A percentile compares a stretch with the other conserved stretches of the same genome.
These are phyloP conservation scores for Aspergillus conjunctus DNA, from an alignment of 495 filamentous ascomycete species.

Conservation along the genomic window DNA sequence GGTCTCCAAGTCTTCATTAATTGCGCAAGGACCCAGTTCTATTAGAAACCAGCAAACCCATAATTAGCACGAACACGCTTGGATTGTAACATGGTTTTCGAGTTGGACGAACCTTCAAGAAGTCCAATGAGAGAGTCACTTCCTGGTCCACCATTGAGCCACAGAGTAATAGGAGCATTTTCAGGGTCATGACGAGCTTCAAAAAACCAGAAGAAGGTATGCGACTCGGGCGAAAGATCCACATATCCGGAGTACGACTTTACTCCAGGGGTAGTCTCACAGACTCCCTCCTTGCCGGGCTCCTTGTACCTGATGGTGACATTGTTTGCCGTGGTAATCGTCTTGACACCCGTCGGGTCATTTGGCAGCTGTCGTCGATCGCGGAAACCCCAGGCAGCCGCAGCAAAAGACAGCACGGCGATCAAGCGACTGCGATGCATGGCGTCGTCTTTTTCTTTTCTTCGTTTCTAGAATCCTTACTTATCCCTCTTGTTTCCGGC, in stretches of 20 bases:
- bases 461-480: too few relatives aligned
- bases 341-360: conserved; percentile 56
- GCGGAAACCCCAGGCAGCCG: conserved; percentile 23
- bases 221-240: conserved; percentile 42
- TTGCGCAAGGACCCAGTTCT: conserved; percentile 63
- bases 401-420: conserved; percentile 30
- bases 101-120: conserved; percentile 57
- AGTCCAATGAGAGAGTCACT: conserved; percentile 69
- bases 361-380: conserved; percentile 46
- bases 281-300: conserved; percentile 45
- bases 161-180: conserved; percentile 53
- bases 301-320: conserved; percentile 49
- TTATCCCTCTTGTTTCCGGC: not conserved
- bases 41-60: not conserved
- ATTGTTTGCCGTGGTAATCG: conserved; percentile 59
- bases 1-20: conserved; percentile 54
- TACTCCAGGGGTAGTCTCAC: conserved; percentile 53
- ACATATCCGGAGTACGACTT: conserved; percentile 53
- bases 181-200: conserved; percentile 51
- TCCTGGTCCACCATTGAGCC: conserved; percentile 59
- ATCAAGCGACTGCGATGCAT: conserved; percentile 36
- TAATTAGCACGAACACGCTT: too few relatives aligned
- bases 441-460: not conserved
- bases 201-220: conserved; percentile 57
- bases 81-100: too few relatives aligned